Conservation (phyloP, 2,329 filamentous ascomycete genomes). For the Botryosphaeria agaves region DNA sequence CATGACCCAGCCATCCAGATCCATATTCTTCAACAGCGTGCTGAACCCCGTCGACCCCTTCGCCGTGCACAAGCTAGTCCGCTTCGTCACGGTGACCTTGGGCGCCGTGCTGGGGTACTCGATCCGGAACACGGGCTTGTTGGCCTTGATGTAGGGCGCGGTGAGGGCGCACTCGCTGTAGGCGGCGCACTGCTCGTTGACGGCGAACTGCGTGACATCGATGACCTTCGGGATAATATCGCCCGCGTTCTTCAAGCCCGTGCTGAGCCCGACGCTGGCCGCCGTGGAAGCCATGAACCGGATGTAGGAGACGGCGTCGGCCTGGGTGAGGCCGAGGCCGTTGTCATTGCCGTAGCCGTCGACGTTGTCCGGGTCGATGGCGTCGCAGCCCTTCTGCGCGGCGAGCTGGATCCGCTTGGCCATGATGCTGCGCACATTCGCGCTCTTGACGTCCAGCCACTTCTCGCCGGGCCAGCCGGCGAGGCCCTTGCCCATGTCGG, state of each 20-base stretch:
- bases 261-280: conserved; percentile 34
- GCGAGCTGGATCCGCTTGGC: conserved; percentile 11
- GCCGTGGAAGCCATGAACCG: conserved; percentile 41
- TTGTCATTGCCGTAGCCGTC: conserved; percentile 36
- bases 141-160: conserved; percentile 36
- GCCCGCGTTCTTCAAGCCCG: conserved; percentile 53
- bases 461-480: conserved; percentile 11
- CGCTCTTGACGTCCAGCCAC: conserved; percentile 9
- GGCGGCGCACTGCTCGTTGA: conserved; percentile 55
- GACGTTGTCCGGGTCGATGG: conserved; percentile 19
- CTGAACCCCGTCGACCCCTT: conserved; percentile 35
- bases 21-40: conserved; percentile 47
- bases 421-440: conserved; percentile 11
- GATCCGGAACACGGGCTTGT: conserved; percentile 57
- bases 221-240: conserved; percentile 37
- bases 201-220: conserved; percentile 41
- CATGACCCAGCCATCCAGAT: conserved; percentile 46
- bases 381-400: conserved; percentile 16
- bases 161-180: conserved; percentile 43
- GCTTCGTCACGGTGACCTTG: conserved; percentile 16
- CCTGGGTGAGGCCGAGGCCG: conserved; percentile 39
- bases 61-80: conserved; percentile 26
- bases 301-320: conserved; percentile 41
- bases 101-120: conserved; percentile 46
- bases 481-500: conserved; percentile 40